phyloP scores from a whole-genome alignment of 163 green algal genomes.

The Volvox carteri region DNA sequence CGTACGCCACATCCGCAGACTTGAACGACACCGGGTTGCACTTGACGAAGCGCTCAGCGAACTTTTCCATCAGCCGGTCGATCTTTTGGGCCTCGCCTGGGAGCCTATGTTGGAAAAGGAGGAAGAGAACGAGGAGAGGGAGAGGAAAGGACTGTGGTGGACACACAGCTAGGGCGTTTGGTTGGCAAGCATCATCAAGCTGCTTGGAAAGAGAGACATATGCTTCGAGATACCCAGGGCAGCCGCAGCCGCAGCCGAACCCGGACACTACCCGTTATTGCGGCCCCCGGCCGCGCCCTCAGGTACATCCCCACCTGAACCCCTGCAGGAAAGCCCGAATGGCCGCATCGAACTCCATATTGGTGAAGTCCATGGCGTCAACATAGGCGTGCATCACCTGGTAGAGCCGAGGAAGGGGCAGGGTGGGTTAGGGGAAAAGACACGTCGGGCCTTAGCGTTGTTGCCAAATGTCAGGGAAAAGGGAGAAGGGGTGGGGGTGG shows the following conservation, averaged over 20 bases:
- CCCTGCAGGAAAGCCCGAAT: constrained; percentile 75
- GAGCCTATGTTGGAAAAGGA: constrained; percentile 69
- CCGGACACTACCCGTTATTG: too few species aligned
- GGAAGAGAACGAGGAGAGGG: neutral
- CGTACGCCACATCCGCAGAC: constrained; percentile 96
- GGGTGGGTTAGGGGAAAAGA: neutral
- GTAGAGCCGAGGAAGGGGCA: neutral
- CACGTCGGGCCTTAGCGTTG: too few species aligned
- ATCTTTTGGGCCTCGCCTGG: constrained; percentile 99
- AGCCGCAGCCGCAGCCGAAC: too few species aligned
- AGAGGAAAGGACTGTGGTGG: too few species aligned
- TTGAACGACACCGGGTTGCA: constrained; percentile 95
- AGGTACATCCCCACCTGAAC: constrained; percentile 68
- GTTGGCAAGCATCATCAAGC: too few species aligned
- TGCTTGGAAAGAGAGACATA: too few species aligned
- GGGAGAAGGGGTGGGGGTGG: too few species aligned
- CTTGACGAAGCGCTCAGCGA: constrained; percentile 94
- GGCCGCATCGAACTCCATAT: constrained; percentile 91
- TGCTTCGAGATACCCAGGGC: too few species aligned
- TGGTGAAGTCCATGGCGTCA: constrained; percentile 92
- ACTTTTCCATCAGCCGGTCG: constrained; percentile 99
- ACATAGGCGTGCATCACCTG: constrained; percentile 98
- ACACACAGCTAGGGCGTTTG: too few species aligned
- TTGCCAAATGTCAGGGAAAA: too few species aligned
- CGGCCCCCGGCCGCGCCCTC: neutral